Conservation (phyloP, 2,329 filamentous ascomycete species). For the Colletotrichum sp. region DNA sequence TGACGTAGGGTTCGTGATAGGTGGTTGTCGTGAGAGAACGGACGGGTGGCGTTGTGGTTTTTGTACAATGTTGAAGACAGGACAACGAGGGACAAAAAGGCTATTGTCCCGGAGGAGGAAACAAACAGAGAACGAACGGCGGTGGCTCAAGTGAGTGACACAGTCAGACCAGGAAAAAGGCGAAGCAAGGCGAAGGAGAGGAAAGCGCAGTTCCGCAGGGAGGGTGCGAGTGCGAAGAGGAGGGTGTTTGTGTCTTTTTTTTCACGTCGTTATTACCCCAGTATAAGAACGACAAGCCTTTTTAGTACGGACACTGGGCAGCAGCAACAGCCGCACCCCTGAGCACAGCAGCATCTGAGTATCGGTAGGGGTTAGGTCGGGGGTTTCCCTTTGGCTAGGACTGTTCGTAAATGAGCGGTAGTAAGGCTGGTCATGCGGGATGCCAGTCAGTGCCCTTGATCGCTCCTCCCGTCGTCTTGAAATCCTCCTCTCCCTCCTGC, state of each 20-base stretch:
- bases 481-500: neutral
- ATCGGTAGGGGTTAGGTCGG: neutral
- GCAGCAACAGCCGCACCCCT: conserved; percentile 8
- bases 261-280: neutral
- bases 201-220: neutral
- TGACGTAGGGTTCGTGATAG: neutral
- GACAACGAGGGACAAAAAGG: neutral
- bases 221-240: neutral
- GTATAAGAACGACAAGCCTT: neutral
- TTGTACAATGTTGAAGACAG: neutral
- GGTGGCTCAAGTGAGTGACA: conserved; percentile 8
- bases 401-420: neutral
- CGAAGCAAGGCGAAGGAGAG: neutral
- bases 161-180: neutral
- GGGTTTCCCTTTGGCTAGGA: neutral
- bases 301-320: neutral
- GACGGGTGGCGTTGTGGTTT: neutral
- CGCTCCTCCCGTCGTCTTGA: neutral
- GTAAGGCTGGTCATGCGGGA: conserved; percentile 5
- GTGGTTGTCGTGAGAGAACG: neutral
- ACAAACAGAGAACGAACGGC: neutral
- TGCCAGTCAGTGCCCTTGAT: conserved; percentile 12
- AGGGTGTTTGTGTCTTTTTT: neutral
- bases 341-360: conserved; percentile 15
- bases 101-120: neutral